Evolutionary conservation across 1,284 basidiomycete species (phyloP).

Genomic region (Melampsora allii-populina): DNA sequence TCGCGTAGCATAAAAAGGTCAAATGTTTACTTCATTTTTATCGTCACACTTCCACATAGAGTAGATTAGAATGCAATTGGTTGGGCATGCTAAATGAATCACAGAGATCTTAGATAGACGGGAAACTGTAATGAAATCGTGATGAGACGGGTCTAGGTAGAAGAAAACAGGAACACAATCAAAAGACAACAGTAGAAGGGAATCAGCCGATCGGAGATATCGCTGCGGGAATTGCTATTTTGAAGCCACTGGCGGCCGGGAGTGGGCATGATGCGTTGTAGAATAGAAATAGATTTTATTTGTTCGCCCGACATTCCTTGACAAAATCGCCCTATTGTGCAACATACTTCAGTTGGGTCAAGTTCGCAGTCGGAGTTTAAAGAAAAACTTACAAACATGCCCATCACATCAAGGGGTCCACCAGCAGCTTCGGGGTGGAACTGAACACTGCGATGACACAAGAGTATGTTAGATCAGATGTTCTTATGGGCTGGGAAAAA

Average conservation of each 20-base stretch:
- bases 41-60: too few relatives aligned
- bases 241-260: background rate
- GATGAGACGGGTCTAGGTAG: too few relatives aligned
- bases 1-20: too few relatives aligned
- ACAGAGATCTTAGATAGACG: background rate
- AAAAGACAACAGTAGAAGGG: too few relatives aligned
- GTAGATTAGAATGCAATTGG: too few relatives aligned
- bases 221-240: background rate
- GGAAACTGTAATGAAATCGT: too few relatives aligned
- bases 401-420: constrained; percentile 43
- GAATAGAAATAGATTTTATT: background rate
- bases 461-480: background rate
- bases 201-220: too few relatives aligned
- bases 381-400: constrained; percentile 38
- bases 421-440: constrained; percentile 44
- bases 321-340: constrained; percentile 32
- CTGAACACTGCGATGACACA: constrained; percentile 18
- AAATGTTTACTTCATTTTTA: too few relatives aligned
- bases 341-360: background rate
- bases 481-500: background rate
- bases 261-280: too few relatives aligned
- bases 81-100: too few relatives aligned
- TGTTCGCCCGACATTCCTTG: constrained; percentile 16
- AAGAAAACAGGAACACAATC: too few relatives aligned
- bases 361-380: background rate